Evolutionary conservation across 129 eudicot genomes (phyloP).

Genomic region (Centaurea solstitialis): DNA sequence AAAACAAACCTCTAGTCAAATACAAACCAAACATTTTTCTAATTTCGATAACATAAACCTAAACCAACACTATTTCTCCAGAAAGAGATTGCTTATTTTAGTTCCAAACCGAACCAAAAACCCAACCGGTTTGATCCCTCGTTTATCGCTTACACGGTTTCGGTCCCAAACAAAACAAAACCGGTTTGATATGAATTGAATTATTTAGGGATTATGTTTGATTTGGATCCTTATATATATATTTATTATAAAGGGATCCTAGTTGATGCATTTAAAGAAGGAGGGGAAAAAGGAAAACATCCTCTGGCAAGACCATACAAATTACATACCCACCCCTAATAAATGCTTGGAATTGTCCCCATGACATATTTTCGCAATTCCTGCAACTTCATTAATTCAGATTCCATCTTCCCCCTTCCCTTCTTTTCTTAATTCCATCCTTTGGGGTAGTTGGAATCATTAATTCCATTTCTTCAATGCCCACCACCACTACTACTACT

Average conservation of each 20-base stretch:
- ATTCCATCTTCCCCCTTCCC: slow-evolving; percentile 45
- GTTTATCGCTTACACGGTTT: background rate
- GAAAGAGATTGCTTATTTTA: background rate
- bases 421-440: slow-evolving; percentile 18
- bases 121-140: background rate
- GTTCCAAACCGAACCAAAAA: background rate
- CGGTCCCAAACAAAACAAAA: background rate
- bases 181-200: background rate
- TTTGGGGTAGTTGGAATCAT: slow-evolving; percentile 51
- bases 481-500: background rate
- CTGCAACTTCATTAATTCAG: slow-evolving; percentile 40
- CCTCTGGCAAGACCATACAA: slow-evolving; percentile 40
- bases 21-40: too few species aligned
- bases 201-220: background rate
- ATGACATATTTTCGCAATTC: slow-evolving; percentile 32
- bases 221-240: background rate
- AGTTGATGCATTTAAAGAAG: background rate
- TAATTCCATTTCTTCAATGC: slow-evolving; percentile 45
- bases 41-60: background rate
- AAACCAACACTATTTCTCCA: background rate
- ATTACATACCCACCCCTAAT: slow-evolving; percentile 21
- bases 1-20: too few species aligned
- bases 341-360: slow-evolving; percentile 41
- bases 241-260: background rate
- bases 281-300: slow-evolving; percentile 33